Percentiles rank a stretch among this genome's conserved stretches.
Conservation (phyloP, 768 basidiomycete species). For the Galerina marginata region DNA sequence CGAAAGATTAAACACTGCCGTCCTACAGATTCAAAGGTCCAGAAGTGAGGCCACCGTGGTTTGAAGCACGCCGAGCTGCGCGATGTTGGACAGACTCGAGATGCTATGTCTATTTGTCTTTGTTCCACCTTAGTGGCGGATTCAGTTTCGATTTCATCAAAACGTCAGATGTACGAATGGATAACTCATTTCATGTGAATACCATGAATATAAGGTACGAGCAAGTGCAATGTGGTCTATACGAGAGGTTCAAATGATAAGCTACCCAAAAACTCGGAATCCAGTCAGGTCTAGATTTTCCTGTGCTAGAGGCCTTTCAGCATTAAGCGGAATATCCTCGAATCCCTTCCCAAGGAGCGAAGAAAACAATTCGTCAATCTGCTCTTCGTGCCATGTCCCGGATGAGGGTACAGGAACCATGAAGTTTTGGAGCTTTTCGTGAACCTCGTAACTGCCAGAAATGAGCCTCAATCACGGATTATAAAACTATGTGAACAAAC, state of each 20-base stretch:
- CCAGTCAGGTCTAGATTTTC: slow-evolving; percentile 42
- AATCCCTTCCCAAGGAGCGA: slow-evolving; percentile 84
- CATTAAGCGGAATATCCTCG: slow-evolving; percentile 40
- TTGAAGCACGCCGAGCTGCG: slow-evolving; percentile 3
- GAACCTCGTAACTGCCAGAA: slow-evolving; percentile 77
- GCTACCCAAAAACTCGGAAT: slow-evolving; percentile 67
- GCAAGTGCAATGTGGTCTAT: background rate
- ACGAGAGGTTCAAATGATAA: background rate
- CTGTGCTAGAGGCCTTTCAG: slow-evolving; percentile 30
- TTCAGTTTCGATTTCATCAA: slow-evolving; percentile 10
- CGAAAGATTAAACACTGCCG: background rate
- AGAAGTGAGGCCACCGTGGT: background rate
- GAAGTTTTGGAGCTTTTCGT: slow-evolving; percentile 96
- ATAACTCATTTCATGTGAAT: background rate
- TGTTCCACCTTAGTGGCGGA: slow-evolving; percentile 41
- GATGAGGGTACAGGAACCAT: slow-evolving; percentile 84
- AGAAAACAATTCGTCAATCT: slow-evolving; percentile 92
- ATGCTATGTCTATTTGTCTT: slow-evolving; percentile 41
- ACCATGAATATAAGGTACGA: background rate
- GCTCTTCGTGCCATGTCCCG: slow-evolving; percentile 92
- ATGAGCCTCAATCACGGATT: slow-evolving; percentile 1
- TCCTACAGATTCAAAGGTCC: background rate
- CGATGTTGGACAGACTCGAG: slow-evolving; percentile 3
- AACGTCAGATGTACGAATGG: background rate
- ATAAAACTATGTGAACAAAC: slow-evolving; percentile 43